Percentiles rank a stretch among this genome's conserved stretches.
Conservation (phyloP, 345 rosid species). For the Populus davidiana region DNA sequence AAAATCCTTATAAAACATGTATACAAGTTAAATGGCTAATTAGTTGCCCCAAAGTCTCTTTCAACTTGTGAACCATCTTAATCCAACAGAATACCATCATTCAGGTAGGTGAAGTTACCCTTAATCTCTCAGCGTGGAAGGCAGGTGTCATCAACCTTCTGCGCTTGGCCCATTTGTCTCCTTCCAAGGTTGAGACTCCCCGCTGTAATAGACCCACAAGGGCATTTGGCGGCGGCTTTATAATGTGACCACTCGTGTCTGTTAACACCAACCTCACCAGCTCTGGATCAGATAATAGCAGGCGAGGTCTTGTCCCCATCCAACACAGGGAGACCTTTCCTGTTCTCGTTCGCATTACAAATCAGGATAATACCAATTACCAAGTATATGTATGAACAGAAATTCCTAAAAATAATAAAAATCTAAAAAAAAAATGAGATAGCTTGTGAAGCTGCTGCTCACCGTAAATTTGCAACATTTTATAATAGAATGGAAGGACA, state of each 20-base stretch:
- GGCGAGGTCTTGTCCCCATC: slow-evolving; percentile 41
- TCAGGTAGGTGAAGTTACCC: too few species aligned
- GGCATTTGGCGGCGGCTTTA: slow-evolving; percentile 41
- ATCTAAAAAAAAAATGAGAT: too few species aligned
- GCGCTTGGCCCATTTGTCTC: slow-evolving; percentile 47
- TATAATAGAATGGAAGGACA: slow-evolving; percentile 34
- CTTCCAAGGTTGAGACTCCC: slow-evolving; percentile 43
- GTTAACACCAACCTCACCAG: slow-evolving; percentile 39
- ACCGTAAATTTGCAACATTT: slow-evolving; percentile 38
- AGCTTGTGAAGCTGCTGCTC: neutral
- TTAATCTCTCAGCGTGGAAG: slow-evolving; percentile 39
- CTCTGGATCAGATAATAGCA: slow-evolving; percentile 42
- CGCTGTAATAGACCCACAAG: slow-evolving; percentile 5
- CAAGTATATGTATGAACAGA: too few species aligned
- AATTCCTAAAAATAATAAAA: too few species aligned
- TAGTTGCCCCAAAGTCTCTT: too few species aligned
- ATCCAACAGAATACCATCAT: too few species aligned
- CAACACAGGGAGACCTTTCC: slow-evolving; percentile 47
- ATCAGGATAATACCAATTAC: too few species aligned
- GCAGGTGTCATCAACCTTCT: slow-evolving; percentile 45
- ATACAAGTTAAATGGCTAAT: too few species aligned
- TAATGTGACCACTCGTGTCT: slow-evolving; percentile 44
- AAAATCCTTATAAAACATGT: too few species aligned
- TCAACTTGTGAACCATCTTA: too few species aligned
- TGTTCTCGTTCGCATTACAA: slow-evolving; percentile 9